A percentile compares a stretch with the other conserved stretches of the same genome.
Conservation (phyloP, 2,329 filamentous ascomycete genomes). For the Diaporthe longicolla region DNA sequence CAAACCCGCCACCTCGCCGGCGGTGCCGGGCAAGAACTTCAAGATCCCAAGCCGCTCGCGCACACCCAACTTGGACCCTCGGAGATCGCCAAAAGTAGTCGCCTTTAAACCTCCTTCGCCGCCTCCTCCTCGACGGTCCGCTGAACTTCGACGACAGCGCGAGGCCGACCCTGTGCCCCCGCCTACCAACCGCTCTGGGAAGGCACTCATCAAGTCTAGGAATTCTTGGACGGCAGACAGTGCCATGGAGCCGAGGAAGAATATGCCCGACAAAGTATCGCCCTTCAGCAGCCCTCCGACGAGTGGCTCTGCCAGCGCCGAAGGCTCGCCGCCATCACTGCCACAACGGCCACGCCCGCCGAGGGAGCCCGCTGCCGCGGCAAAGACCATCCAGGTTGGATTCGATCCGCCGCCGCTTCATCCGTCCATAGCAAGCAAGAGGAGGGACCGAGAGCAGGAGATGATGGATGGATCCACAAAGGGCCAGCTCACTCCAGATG, state of each 20-base stretch:
- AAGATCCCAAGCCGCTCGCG: conserved; percentile 64
- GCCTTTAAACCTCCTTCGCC: conserved; percentile 72
- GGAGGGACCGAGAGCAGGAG: conserved; percentile 61
- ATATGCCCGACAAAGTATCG: conserved; percentile 68
- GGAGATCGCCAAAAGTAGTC: conserved; percentile 63
- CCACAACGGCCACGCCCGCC: conserved; percentile 68
- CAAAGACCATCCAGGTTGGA: conserved; percentile 52
- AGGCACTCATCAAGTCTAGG: conserved; percentile 60
- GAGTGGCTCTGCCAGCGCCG: conserved; percentile 70
- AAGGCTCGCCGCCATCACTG: conserved; percentile 65
- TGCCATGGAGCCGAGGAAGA: conserved; percentile 52
- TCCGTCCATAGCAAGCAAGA: conserved; percentile 60
- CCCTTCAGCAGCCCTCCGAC: conserved; percentile 90
- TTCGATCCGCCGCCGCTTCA: conserved; percentile 70
- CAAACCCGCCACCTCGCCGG: conserved; percentile 56
- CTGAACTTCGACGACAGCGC: conserved; percentile 67
- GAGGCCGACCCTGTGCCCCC: conserved; percentile 66
- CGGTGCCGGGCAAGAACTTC: conserved; percentile 60
- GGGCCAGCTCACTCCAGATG: conserved; percentile 56
- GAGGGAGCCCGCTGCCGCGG: conserved; percentile 47
- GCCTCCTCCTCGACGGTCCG: conserved; percentile 74
- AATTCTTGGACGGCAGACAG: conserved; percentile 47
- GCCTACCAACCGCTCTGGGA: conserved; percentile 84
- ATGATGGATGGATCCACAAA: conserved; percentile 55
- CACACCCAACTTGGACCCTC: conserved; percentile 65